Conservation (phyloP, 306 rosid species). For the Gastrolobium villosum region DNA sequence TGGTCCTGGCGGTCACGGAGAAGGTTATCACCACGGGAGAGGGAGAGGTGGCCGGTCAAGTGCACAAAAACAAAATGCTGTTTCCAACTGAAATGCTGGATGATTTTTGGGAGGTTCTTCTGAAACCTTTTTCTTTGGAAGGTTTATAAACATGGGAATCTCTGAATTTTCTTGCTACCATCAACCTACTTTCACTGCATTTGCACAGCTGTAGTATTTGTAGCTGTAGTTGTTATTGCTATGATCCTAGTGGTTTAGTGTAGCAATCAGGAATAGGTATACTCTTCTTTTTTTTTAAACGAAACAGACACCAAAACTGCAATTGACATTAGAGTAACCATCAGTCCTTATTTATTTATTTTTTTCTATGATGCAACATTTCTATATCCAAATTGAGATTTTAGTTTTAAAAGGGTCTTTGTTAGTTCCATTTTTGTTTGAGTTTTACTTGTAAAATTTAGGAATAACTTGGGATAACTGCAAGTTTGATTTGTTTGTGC, state of each 20-base stretch:
- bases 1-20: constrained; percentile 54
- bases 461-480: background rate
- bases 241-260: constrained; percentile 49
- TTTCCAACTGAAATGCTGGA: constrained; percentile 42
- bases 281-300: background rate
- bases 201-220: constrained; percentile 59
- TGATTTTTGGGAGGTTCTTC: constrained; percentile 36
- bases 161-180: constrained; percentile 43
- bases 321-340: constrained; percentile 40
- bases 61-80: constrained; percentile 52
- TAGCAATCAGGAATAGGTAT: constrained; percentile 47
- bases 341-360: constrained; percentile 2
- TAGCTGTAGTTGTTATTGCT: constrained; percentile 54
- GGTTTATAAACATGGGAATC: constrained; percentile 46
- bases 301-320: constrained; percentile 24
- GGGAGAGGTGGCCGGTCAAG: constrained; percentile 66
- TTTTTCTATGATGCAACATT: constrained; percentile 26
- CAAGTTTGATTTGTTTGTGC: background rate
- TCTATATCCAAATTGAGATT: constrained; percentile 27
- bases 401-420: constrained; percentile 20
- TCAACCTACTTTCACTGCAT: constrained; percentile 49
- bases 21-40: constrained; percentile 65
- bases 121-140: constrained; percentile 38
- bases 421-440: constrained; percentile 13
- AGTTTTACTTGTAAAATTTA: background rate